Percentiles rank a stretch among this genome's conserved stretches.
These are phyloP conservation scores for Ceratobasidium sp. DNA, from an alignment of 1,284 basidiomycete genomes.

Conservation along the genomic window DNA sequence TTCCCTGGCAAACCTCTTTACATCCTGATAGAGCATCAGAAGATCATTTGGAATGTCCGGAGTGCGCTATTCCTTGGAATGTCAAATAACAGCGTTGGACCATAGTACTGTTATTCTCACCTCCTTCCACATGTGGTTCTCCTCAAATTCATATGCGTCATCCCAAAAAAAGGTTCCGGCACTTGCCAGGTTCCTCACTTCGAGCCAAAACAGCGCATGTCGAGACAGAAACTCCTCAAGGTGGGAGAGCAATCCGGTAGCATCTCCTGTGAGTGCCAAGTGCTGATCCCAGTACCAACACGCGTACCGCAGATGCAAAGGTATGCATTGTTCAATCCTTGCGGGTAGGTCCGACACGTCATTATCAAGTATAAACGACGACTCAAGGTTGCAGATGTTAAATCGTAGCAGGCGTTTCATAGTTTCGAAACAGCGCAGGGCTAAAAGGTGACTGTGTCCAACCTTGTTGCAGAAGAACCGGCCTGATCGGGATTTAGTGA, in stretches of 20 bases:
- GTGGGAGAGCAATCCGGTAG: not conserved
- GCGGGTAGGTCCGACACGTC: not conserved
- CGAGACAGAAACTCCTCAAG: not conserved
- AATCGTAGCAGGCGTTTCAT: not conserved
- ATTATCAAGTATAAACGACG: not conserved
- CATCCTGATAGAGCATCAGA: not conserved
- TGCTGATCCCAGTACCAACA: slow-evolving; percentile 12
- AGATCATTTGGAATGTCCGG: not conserved
- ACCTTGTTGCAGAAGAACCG: not conserved
- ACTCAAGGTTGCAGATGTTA: not conserved
- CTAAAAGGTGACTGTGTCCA: not conserved
- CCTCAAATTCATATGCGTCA: not conserved
- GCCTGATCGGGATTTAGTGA: not conserved
- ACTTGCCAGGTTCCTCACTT: not conserved
- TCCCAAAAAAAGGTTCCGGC: not conserved
- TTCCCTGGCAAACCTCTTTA: not conserved
- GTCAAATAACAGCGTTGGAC: not conserved
- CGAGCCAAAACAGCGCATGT: slow-evolving; percentile 3
- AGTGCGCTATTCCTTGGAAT: too few species aligned
- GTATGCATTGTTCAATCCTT: not conserved
- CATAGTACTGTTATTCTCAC: not conserved
- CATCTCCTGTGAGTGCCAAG: not conserved
- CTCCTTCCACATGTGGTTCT: not conserved
- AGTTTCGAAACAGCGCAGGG: not conserved
- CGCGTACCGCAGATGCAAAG: not conserved